A percentile compares a stretch with the other conserved stretches of the same genome.
These are phyloP conservation scores for Ogataea glucozyma DNA, from an alignment of 805 yeast genomes.

Conservation along the genomic window DNA sequence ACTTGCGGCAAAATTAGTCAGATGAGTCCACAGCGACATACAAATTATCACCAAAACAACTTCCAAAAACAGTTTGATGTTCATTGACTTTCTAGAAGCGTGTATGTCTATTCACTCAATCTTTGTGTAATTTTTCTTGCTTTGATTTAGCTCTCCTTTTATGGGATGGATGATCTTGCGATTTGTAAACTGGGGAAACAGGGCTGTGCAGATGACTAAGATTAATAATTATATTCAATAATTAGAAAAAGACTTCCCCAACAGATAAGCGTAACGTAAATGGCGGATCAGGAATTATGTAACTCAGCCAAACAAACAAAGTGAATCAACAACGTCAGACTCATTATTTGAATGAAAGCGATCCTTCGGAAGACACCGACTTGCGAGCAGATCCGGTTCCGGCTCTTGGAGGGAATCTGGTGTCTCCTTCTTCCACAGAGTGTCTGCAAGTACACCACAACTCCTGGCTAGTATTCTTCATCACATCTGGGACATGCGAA, in stretches of 20 bases:
- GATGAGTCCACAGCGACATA: conserved; percentile 5
- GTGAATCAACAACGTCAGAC: neutral
- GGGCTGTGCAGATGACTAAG: conserved; percentile 7
- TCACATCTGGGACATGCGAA: conserved; percentile 51
- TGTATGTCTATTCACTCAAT: too few species aligned
- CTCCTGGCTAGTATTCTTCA: conserved; percentile 49
- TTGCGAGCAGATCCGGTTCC: conserved; percentile 58
- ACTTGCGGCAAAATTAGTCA: neutral
- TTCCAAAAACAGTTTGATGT: neutral
- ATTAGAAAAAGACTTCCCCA: too few species aligned
- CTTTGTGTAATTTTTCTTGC: too few species aligned
- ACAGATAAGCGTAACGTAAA: too few species aligned
- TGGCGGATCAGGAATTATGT: too few species aligned
- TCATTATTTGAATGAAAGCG: conserved; percentile 7
- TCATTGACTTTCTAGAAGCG: neutral
- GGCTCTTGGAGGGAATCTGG: conserved; percentile 59
- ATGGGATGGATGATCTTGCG: neutral
- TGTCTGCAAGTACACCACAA: conserved; percentile 59
- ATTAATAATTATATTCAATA: neutral
- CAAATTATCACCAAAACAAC: neutral
- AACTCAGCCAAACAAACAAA: neutral
- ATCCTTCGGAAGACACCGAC: conserved; percentile 30
- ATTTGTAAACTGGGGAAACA: conserved; percentile 3
- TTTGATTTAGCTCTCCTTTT: neutral
- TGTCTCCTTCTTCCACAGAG: conserved; percentile 39